Conservation (phyloP, 2,329 filamentous ascomycete species). For the Penicillium polonicum region DNA sequence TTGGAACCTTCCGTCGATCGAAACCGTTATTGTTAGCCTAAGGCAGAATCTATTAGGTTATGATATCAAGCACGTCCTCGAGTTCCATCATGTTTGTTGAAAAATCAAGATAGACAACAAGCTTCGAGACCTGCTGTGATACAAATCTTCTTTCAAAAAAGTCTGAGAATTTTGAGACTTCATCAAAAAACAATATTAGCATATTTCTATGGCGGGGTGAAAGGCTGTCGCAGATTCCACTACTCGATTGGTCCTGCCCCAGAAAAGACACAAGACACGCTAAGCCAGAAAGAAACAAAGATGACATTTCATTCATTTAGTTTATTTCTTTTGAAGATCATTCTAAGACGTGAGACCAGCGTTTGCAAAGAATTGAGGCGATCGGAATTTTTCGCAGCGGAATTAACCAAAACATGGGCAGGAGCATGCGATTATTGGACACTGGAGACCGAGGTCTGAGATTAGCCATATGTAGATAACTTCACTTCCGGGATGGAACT, state of each 20-base stretch:
- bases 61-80: background rate
- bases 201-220: background rate
- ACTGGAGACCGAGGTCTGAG: background rate
- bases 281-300: background rate
- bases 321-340: background rate
- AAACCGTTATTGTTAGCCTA: background rate
- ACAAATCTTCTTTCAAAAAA: background rate
- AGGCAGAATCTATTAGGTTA: background rate
- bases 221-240: background rate
- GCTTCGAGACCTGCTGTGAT: background rate
- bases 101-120: background rate
- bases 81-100: background rate
- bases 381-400: background rate
- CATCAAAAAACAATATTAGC: background rate
- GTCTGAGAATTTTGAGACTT: background rate
- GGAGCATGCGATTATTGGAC: background rate
- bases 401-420: background rate
- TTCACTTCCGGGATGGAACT: slow-evolving; percentile 19
- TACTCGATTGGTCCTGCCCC: background rate
- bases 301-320: slow-evolving; percentile 1
- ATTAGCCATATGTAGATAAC: slow-evolving; percentile 1
- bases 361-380: slow-evolving; percentile 1
- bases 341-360: slow-evolving; percentile 1
- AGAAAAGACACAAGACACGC: background rate
- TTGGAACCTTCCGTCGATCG: background rate